Evolutionary conservation across 2,329 filamentous ascomycete genomes (phyloP).

Genomic region (Pseudogymnoascus sp.): DNA sequence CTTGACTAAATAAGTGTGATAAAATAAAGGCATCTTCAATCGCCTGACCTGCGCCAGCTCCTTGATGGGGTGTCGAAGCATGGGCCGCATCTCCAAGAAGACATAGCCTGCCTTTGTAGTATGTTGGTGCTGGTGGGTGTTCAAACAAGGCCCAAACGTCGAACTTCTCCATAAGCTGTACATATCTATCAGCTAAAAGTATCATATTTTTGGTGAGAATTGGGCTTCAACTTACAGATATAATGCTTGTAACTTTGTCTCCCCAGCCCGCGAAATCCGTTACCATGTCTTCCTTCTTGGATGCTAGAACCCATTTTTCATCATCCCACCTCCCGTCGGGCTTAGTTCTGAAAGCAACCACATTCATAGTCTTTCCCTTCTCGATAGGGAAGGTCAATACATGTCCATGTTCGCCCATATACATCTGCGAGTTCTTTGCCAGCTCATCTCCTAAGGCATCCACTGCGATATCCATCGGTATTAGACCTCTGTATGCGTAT

Average conservation of each 20-base stretch:
- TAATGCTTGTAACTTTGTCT: constrained; percentile 29
- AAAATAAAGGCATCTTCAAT: constrained; percentile 46
- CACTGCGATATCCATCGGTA: constrained; percentile 47
- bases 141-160: constrained; percentile 44
- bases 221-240: constrained; percentile 19
- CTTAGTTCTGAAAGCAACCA: constrained; percentile 39
- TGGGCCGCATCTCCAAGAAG: constrained; percentile 59
- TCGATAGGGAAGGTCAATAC: not conserved
- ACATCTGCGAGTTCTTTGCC: constrained; percentile 36
- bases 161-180: constrained; percentile 38
- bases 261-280: constrained; percentile 35
- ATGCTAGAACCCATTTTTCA: constrained; percentile 34
- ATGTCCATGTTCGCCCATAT: not conserved
- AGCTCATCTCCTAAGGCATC: constrained; percentile 40
- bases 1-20: constrained; percentile 40
- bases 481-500: constrained; percentile 51
- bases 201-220: constrained; percentile 17
- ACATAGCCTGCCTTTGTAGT: constrained; percentile 38
- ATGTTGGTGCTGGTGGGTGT: constrained; percentile 36
- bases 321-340: constrained; percentile 31
- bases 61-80: constrained; percentile 54
- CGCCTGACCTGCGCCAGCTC: constrained; percentile 51
- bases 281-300: constrained; percentile 33
- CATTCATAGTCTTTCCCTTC: constrained; percentile 32
- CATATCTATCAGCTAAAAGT: constrained; percentile 27